Percentiles rank a stretch among this genome's conserved stretches.
Evolutionary conservation across 768 basidiomycete genomes (phyloP).

Genomic region (Leccinum barrowsii): DNA sequence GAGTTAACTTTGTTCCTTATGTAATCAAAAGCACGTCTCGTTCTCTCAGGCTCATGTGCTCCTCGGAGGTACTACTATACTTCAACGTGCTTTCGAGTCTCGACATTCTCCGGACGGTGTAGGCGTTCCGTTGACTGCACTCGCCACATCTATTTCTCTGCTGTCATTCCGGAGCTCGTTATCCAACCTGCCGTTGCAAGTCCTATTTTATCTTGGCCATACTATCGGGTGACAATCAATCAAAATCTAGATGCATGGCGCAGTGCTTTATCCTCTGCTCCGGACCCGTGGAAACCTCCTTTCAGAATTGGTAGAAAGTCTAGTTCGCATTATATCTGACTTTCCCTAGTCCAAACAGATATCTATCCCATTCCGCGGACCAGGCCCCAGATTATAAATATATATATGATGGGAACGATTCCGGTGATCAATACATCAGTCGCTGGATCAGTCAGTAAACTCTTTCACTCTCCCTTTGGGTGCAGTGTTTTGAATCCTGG

Average conservation of each 20-base stretch:
- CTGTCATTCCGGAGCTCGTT: neutral
- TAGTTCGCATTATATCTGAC: neutral
- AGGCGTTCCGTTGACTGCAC: neutral
- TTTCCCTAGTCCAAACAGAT: neutral
- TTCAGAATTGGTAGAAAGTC: neutral
- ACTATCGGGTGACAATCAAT: neutral
- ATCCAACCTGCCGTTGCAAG: neutral
- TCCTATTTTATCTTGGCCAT: neutral
- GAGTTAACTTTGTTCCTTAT: conserved; percentile 3
- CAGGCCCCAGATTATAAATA: neutral
- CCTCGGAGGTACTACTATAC: no score
- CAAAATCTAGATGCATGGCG: neutral
- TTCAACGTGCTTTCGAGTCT: neutral
- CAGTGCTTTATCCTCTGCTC: neutral
- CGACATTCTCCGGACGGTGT: neutral
- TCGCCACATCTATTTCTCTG: neutral
- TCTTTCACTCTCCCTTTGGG: neutral
- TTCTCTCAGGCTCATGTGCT: neutral
- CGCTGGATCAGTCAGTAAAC: neutral
- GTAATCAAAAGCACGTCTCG: neutral
- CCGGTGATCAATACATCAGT: neutral
- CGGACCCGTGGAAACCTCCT: neutral
- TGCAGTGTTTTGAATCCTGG: neutral
- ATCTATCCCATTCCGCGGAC: neutral
- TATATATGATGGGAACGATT: neutral